Evolutionary conservation across 179 eudicot genomes (phyloP).

Genomic region (Amaranthus tricolor): DNA sequence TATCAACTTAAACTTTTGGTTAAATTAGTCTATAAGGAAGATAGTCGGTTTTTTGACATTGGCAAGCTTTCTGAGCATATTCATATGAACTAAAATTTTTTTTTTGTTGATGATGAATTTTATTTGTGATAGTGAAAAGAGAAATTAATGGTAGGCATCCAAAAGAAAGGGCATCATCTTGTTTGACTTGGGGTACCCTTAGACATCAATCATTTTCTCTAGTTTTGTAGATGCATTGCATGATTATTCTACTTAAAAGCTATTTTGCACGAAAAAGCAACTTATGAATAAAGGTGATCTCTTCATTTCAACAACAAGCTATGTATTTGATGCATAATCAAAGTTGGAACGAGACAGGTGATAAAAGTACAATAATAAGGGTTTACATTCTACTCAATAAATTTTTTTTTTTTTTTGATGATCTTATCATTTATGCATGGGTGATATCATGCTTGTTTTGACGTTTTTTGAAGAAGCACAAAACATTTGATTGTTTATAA

Average conservation of each 20-base stretch:
- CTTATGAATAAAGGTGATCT: background rate
- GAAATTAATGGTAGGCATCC: background rate
- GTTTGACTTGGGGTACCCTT: conserved; percentile 6
- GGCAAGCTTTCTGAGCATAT: too few species aligned
- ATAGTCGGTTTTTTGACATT: too few species aligned
- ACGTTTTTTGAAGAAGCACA: background rate
- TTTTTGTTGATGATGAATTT: too few species aligned
- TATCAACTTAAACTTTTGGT: too few species aligned
- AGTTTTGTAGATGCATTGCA: conserved; percentile 7
- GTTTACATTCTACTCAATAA: background rate
- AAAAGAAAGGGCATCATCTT: background rate
- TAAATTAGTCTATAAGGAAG: too few species aligned
- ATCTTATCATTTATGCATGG: conserved; percentile 17
- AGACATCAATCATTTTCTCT: conserved; percentile 25
- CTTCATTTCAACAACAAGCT: conserved; percentile 2
- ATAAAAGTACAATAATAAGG: conserved; percentile 1
- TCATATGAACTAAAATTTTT: too few species aligned
- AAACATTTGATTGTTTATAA: background rate
- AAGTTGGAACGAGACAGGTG: conserved; percentile 1
- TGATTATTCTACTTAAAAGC: background rate
- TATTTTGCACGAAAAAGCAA: conserved; percentile 12
- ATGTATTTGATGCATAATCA: background rate
- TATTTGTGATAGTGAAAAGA: background rate
- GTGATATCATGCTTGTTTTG: conserved; percentile 17
- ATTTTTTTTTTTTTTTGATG: background rate